Base-by-base conservation (phyloP, 2,329 filamentous ascomycete genomes). In the Zasmidium citrigriseum region DNA sequence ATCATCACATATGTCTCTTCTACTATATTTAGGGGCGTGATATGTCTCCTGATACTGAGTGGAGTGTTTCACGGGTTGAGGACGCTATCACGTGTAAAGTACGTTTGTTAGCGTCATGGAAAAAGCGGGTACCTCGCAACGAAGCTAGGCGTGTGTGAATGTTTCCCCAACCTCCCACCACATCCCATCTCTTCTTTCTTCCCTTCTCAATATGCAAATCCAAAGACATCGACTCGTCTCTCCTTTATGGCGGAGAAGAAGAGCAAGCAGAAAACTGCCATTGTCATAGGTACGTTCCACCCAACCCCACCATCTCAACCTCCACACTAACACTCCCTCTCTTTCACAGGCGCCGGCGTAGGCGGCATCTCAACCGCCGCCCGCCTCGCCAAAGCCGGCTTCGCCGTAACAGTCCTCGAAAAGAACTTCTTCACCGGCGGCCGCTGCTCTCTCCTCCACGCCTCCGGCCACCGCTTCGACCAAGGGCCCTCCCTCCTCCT, bases 391-490 rank as follows among this genome's bases (percentile, higher is more conserved):
- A 87, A 87, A 69, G 83, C 87, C 1, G 89, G 89, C 41, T 86
- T 88, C 71, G 72, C 80, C 29, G 89, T 91, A n/a, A 91, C 87
- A 0, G 86, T 91, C 1, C 75, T 91, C n/a, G 89, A 92, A 73
- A 91, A 91, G 78, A 91, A 91, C 68, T 76, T 77, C 57, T 89
- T 89, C 70, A 87, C 85, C 0, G 89, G 89, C 47, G 89, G 89
- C 3, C 80, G 89, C 55, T 91, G 88, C 74, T 88, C 84, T 46
- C 74, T 91, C 23, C 80, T 91, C 38, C 76, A 83, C 53, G 76
- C 52, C 14, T n/a, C 83, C 58, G 75, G 83, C 49, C 85, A 86
- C 72, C 78, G 89, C 57, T 91, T 91, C 76, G 89, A 92, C 68
- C 88, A 91, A 77, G 89, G 89, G 0, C 89, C 89, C 0, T 91